Conservation (phyloP, 1,284 basidiomycete species). For the Cryptococcus sp. region DNA sequence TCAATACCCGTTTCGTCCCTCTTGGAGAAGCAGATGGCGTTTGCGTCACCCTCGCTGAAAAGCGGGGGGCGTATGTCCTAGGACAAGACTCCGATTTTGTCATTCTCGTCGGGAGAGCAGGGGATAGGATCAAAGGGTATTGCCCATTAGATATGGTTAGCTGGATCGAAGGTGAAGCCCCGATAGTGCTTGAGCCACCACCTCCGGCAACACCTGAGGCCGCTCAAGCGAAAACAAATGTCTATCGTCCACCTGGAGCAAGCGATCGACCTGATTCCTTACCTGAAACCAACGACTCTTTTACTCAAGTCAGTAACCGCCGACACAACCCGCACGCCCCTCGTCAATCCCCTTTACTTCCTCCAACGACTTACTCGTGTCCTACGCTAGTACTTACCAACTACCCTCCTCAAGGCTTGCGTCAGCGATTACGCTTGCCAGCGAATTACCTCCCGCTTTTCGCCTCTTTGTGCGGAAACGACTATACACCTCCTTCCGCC, state of each 20-base stretch:
- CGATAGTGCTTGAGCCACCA: not conserved
- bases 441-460: slow-evolving; percentile 74
- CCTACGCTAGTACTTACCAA: slow-evolving; percentile 57
- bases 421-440: slow-evolving; percentile 67
- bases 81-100: slow-evolving; percentile 82
- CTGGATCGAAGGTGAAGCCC: slow-evolving; percentile 58
- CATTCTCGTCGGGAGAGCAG: slow-evolving; percentile 67
- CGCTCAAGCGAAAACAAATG: not conserved
- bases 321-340: slow-evolving; percentile 1
- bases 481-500: slow-evolving; percentile 63
- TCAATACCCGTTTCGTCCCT: slow-evolving; percentile 59
- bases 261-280: slow-evolving; percentile 1
- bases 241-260: slow-evolving; percentile 6
- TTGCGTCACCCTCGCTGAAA: slow-evolving; percentile 77
- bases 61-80: slow-evolving; percentile 70
- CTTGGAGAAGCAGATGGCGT: slow-evolving; percentile 85
- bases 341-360: slow-evolving; percentile 61
- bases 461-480: slow-evolving; percentile 83
- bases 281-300: not conserved
- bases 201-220: not conserved
- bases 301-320: slow-evolving; percentile 13
- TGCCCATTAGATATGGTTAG: slow-evolving; percentile 76
- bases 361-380: slow-evolving; percentile 55
- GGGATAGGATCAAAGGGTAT: slow-evolving; percentile 60
- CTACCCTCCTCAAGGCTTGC: slow-evolving; percentile 67